Conservation (phyloP, 139 green algal species). For the Chlorella sp. region DNA sequence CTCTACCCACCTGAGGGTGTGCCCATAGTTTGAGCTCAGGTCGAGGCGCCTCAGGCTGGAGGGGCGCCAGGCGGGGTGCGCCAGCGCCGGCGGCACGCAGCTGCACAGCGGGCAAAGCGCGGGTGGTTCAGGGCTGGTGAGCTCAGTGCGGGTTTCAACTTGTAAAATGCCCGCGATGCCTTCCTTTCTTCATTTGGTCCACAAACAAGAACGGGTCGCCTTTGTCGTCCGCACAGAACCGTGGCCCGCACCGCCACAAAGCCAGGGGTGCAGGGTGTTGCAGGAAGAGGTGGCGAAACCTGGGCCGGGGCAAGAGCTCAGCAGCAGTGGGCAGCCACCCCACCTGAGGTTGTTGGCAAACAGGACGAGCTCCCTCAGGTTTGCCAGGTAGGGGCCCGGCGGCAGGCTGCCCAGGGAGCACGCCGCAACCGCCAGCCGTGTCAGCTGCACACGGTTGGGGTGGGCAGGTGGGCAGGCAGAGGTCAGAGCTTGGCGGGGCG, state of each 20-base stretch:
- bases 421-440: neutral
- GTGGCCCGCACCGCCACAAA: too few species aligned
- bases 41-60: neutral
- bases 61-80: neutral
- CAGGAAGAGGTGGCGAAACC: too few species aligned
- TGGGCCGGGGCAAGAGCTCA: too few species aligned
- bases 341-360: slow-evolving; percentile 20
- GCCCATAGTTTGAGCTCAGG: neutral
- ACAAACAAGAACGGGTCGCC: too few species aligned
- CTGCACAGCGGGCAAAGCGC: neutral
- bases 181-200: too few species aligned
- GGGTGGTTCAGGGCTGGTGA: too few species aligned
- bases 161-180: too few species aligned
- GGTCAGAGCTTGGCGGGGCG: neutral
- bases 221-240: too few species aligned
- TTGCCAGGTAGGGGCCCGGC: slow-evolving; percentile 7
- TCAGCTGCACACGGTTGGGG: neutral
- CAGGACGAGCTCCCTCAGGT: neutral
- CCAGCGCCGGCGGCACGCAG: neutral
- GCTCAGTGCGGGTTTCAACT: too few species aligned
- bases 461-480: too few species aligned
- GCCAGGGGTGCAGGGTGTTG: too few species aligned
- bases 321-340: too few species aligned
- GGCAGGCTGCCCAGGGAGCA: neutral
- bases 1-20: neutral